phyloP scores from a whole-genome alignment of 495 filamentous ascomycete genomes.

The Halenospora varia region DNA sequence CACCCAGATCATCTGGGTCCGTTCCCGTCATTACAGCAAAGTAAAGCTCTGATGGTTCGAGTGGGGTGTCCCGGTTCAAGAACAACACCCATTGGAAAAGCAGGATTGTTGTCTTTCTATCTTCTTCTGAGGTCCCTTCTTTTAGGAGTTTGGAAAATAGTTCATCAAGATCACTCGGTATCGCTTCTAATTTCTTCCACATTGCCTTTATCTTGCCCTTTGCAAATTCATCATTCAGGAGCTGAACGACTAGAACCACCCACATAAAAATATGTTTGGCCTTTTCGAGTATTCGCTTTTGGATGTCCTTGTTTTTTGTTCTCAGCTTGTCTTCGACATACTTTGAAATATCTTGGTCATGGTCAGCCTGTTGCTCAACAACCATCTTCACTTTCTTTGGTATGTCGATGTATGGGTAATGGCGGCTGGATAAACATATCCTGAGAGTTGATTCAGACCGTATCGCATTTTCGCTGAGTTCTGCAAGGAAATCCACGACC shows the following conservation, averaged over 20 bases:
- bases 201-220: slow-evolving; percentile 1
- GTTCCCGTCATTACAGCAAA: slow-evolving; percentile 25
- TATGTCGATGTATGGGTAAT: slow-evolving; percentile 28
- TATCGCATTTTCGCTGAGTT: background rate
- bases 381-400: slow-evolving; percentile 20
- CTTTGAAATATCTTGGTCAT: slow-evolving; percentile 24
- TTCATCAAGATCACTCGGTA: slow-evolving; percentile 21
- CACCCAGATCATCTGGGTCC: slow-evolving; percentile 8
- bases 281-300: slow-evolving; percentile 10
- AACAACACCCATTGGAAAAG: slow-evolving; percentile 34
- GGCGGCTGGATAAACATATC: slow-evolving; percentile 36
- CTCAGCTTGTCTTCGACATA: slow-evolving; percentile 20
- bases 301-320: background rate
- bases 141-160: slow-evolving; percentile 26
- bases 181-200: slow-evolving; percentile 4
- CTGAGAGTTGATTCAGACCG: background rate
- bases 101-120: background rate
- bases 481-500: slow-evolving; percentile 19
- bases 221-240: slow-evolving; percentile 7
- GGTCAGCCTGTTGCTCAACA: slow-evolving; percentile 21
- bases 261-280: slow-evolving; percentile 30
- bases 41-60: slow-evolving; percentile 26
- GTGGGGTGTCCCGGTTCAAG: slow-evolving; percentile 14
- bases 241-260: slow-evolving; percentile 27
- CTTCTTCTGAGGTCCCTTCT: background rate